Conservation (phyloP, 2,329 filamentous ascomycete species). For the Macrophomina pseudophaseolina region DNA sequence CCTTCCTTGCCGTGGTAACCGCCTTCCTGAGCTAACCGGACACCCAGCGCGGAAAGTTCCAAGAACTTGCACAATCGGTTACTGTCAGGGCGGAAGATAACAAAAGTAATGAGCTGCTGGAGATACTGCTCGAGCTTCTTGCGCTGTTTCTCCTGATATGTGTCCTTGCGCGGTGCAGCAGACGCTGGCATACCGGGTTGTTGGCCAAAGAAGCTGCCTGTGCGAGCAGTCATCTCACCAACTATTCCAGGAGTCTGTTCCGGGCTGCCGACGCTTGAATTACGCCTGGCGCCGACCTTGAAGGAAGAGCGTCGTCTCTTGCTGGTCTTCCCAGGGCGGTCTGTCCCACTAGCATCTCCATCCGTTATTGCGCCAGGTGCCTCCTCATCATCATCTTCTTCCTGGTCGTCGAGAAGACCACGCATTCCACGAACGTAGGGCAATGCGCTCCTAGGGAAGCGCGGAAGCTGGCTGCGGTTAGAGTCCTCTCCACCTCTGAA, state of each 20-base stretch:
- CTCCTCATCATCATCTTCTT: conserved; percentile 79
- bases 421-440: conserved; percentile 85
- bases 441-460: conserved; percentile 87
- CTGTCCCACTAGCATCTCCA: conserved; percentile 71
- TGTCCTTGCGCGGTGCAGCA: conserved; percentile 51
- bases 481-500: conserved; percentile 67
- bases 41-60: conserved; percentile 90
- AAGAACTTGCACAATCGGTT: conserved; percentile 95
- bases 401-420: conserved; percentile 62
- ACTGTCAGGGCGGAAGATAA: conserved; percentile 95
- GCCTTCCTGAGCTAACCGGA: conserved; percentile 90
- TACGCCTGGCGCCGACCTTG: conserved; percentile 62
- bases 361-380: conserved; percentile 62
- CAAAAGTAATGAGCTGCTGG: conserved; percentile 90
- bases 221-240: conserved; percentile 35
- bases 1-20: conserved; percentile 99
- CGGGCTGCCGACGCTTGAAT: conserved; percentile 57
- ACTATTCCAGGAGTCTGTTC: conserved; percentile 34
- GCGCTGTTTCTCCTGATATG: conserved; percentile 79
- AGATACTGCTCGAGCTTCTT: conserved; percentile 88
- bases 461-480: conserved; percentile 76
- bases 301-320: conserved; percentile 51
- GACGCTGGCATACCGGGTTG: conserved; percentile 34
- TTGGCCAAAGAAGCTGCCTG: conserved; percentile 49
- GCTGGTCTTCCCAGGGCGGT: conserved; percentile 57